Evolutionary conservation across 371 early-diverging fungal genomes (phyloP), one percentile per base, ranked within the genome.

Genomic region (Capillidium heterosporum): DNA sequence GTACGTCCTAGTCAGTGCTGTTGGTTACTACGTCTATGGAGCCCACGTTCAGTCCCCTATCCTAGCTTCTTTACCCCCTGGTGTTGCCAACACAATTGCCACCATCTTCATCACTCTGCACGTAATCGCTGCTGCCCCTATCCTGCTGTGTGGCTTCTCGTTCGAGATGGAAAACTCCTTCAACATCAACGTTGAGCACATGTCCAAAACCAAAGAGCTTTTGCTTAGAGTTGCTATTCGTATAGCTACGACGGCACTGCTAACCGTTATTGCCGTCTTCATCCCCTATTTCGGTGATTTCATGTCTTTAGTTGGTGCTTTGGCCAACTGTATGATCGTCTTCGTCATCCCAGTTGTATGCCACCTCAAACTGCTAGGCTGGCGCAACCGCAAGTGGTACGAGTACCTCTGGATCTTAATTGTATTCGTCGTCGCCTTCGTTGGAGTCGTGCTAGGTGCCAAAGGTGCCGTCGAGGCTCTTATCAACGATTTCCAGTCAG

Each of bases 1-100:
- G 65, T 89, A 92, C 63, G 57, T 84, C 32, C 56, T 80, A 39
- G 80, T 83, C 21, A 90, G 86, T 44, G 70, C 75, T 35, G 73
- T 82, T 32, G 90, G 88, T n/a, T 91, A 91, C 63, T 74, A 75
- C 43, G 72, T 85, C 23, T 91, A 86, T 63, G 92, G 91, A 44
- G 62, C 68, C 47, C 21, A 46, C 7, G 78, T 81, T 26, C 41
- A 60, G 28, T 80, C 77, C 2, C 90, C 91, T 21, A 77, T 90
- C 46, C 71, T 85, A 46, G 63, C 69, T 55, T 81, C 71, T 59
- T 67, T 91, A 26, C 85, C 86, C 19, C 41, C 66, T 0, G 86
- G 81, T 43, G 71, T 74, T 31, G 69, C 75, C 26, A 68, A 80
- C 11, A 76, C 70, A 8, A 65, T 80, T 19, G 84, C 89, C 11